Evolutionary conservation across 1,139 yeast species (phyloP).

Genomic region (Scheffersomyces titani): DNA sequence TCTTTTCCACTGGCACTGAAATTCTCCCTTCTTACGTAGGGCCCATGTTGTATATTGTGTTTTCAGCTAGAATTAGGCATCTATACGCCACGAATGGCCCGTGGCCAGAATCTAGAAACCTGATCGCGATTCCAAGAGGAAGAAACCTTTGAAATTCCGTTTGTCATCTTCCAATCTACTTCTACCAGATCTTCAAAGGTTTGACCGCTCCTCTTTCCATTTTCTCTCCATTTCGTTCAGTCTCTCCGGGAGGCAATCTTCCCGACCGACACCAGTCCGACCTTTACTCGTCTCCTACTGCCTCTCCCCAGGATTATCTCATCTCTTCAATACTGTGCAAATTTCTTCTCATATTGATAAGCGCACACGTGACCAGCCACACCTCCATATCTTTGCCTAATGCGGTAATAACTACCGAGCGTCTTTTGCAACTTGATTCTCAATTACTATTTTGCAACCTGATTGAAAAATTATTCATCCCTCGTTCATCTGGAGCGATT

Average conservation of each 20-base stretch:
- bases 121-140: no score
- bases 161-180: no score
- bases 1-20: neutral
- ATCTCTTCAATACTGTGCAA: neutral
- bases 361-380: slow-evolving; percentile 1
- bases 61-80: no score
- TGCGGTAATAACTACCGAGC: neutral
- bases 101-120: neutral
- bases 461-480: no score
- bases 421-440: neutral
- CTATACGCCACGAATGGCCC: neutral
- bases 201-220: neutral
- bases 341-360: neutral
- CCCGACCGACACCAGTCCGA: neutral
- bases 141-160: no score
- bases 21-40: neutral
- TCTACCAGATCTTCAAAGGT: no score
- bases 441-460: no score
- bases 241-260: neutral
- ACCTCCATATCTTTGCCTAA: neutral
- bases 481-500: no score
- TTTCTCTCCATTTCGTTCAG: no score
- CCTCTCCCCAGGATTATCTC: neutral
- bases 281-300: neutral
- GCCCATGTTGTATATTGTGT: neutral